These are phyloP conservation scores for Claviceps arundinis DNA, from an alignment of 2,329 filamentous ascomycete species.

Conservation along the genomic window DNA sequence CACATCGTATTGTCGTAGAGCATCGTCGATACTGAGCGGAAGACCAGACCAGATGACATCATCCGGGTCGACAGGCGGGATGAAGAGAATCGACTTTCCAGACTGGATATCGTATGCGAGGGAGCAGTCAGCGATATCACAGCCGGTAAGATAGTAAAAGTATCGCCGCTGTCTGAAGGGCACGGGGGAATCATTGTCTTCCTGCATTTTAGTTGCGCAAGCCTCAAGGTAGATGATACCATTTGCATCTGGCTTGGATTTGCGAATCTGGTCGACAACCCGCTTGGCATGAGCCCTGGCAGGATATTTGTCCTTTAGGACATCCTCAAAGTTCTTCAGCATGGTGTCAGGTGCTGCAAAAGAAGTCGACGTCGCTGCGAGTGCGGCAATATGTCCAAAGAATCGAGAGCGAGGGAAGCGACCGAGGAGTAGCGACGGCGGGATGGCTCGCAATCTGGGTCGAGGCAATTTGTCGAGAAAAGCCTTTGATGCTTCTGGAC, in stretches of 20 bases:
- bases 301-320: constrained; percentile 56
- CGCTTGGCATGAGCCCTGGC: constrained; percentile 76
- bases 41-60: constrained; percentile 89
- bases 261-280: constrained; percentile 66
- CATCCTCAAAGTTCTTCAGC: constrained; percentile 32
- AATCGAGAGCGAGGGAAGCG: not conserved
- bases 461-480: not conserved
- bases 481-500: not conserved
- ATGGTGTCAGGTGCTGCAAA: constrained; percentile 9
- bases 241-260: constrained; percentile 46
- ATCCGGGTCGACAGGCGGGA: constrained; percentile 78
- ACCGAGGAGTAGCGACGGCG: not conserved
- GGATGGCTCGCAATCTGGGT: not conserved
- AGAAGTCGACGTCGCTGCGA: not conserved
- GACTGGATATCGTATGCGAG: constrained; percentile 68
- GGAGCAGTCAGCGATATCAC: constrained; percentile 63
- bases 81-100: constrained; percentile 70
- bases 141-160: constrained; percentile 93
- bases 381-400: not conserved
- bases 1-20: constrained; percentile 63
- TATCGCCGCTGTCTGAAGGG: constrained; percentile 82
- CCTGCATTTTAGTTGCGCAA: constrained; percentile 65
- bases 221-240: constrained; percentile 84
- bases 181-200: constrained; percentile 76
- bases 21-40: constrained; percentile 64